Percentiles rank a stretch among this genome's conserved stretches.
phyloP scores from a whole-genome alignment of 768 basidiomycete species.

The Pleurotus djamor region DNA sequence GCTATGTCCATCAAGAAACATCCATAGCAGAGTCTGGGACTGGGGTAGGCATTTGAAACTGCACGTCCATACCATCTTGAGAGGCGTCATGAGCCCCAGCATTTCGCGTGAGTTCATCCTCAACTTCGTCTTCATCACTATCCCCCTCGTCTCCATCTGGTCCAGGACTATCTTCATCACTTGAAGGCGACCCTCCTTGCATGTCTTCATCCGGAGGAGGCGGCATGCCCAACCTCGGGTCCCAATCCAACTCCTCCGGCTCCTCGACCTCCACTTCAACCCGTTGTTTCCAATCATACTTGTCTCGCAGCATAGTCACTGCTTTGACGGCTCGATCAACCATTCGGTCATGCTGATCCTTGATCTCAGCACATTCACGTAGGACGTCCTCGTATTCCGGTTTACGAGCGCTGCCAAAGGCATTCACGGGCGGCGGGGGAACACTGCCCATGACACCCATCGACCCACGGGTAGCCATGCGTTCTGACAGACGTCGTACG shows the following conservation, averaged over 20 bases:
- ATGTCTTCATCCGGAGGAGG: conserved; percentile 24
- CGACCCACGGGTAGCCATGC: conserved; percentile 61
- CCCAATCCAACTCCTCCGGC: conserved; percentile 76
- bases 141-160: conserved; percentile 12
- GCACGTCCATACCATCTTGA: conserved; percentile 7
- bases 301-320: conserved; percentile 73
- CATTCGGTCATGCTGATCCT: conserved; percentile 68
- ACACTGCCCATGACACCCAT: conserved; percentile 40
- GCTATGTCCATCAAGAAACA: conserved; percentile 2
- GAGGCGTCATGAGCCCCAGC: neutral
- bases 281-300: conserved; percentile 82
- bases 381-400: conserved; percentile 64
- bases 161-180: conserved; percentile 12
- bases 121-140: conserved; percentile 18
- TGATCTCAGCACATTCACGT: conserved; percentile 63
- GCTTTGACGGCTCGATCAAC: conserved; percentile 80
- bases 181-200: neutral
- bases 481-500: conserved; percentile 66
- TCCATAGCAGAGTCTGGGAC: neutral
- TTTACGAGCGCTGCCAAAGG: conserved; percentile 22
- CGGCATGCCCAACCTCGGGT: conserved; percentile 44
- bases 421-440: conserved; percentile 24
- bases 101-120: conserved; percentile 9
- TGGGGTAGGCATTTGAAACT: conserved; percentile 1
- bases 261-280: conserved; percentile 79